Percentiles rank a stretch among this genome's conserved stretches.
Evolutionary conservation across 495 filamentous ascomycete genomes (phyloP).

Genomic region (Penicillium lagena): DNA sequence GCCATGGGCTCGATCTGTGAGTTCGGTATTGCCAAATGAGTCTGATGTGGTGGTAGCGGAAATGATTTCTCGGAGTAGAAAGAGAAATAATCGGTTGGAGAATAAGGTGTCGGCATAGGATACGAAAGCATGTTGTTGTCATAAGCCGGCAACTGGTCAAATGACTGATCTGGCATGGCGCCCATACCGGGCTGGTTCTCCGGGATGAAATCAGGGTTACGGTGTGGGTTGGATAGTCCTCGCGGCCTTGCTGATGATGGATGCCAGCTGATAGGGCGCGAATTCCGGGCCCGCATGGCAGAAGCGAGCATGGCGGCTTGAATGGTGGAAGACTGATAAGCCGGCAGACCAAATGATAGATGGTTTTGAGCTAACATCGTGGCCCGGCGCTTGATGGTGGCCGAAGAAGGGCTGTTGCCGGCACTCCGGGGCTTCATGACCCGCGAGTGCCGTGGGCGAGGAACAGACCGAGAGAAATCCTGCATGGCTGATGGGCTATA

Average conservation of each 20-base stretch:
- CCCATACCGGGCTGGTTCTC: constrained; percentile 23
- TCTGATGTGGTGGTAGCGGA: constrained; percentile 37
- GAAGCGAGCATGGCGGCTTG: constrained; percentile 35
- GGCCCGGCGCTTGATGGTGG: constrained; percentile 38
- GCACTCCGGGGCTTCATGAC: constrained; percentile 63
- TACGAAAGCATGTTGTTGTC: constrained; percentile 21
- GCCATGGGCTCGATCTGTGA: constrained; percentile 28
- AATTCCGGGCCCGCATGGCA: constrained; percentile 15
- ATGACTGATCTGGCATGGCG: constrained; percentile 18
- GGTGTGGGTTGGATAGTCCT: constrained; percentile 27
- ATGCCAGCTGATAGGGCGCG: constrained; percentile 68
- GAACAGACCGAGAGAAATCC: constrained; percentile 29
- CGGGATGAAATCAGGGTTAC: constrained; percentile 10
- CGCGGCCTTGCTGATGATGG: constrained; percentile 39
- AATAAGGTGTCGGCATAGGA: constrained; percentile 19
- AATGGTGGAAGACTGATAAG: constrained; percentile 21
- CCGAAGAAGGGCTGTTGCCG: constrained; percentile 61
- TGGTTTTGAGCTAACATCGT: constrained; percentile 47
- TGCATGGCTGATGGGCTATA: constrained; percentile 20
- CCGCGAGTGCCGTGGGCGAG: constrained; percentile 36
- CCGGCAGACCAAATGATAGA: constrained; percentile 14
- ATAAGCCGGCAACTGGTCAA: constrained; percentile 14
- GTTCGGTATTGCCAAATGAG: constrained; percentile 33
- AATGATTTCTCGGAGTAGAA: constrained; percentile 23
- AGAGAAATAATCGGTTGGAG: constrained; percentile 16